phyloP scores from a whole-genome alignment of 2,329 filamentous ascomycete genomes.

The Colletotrichum siamense region DNA sequence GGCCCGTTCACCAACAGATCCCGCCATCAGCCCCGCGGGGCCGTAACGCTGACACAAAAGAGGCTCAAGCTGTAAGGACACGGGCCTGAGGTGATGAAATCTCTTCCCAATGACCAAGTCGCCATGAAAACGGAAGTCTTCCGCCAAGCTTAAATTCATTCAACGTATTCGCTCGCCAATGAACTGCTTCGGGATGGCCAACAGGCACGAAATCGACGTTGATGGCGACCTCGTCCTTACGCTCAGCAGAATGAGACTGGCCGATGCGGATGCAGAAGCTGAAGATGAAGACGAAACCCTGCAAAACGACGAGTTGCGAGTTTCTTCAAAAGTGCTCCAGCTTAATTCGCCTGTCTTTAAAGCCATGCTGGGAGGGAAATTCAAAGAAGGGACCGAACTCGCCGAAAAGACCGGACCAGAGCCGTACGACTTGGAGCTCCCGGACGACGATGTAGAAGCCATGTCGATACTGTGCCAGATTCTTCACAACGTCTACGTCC shows the following conservation, averaged over 20 bases:
- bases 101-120: neutral
- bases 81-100: neutral
- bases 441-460: conserved; percentile 33
- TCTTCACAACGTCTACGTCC: conserved; percentile 33
- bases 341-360: conserved; percentile 30
- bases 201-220: neutral
- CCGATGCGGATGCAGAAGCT: neutral
- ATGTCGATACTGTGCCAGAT: conserved; percentile 36
- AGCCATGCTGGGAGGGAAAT: conserved; percentile 27
- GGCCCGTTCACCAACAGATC: neutral
- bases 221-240: conserved; percentile 24
- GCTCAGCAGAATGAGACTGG: neutral
- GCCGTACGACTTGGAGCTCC: conserved; percentile 21
- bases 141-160: neutral
- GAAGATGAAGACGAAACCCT: conserved; percentile 8
- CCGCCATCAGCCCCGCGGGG: neutral
- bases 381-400: conserved; percentile 25
- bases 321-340: conserved; percentile 26
- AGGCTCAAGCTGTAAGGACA: neutral
- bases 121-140: neutral
- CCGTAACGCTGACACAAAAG: neutral
- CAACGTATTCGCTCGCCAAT: neutral
- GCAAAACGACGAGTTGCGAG: conserved; percentile 1
- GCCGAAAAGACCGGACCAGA: neutral
- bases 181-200: neutral